A percentile compares a stretch with the other conserved stretches of the same genome.
Evolutionary conservation across 2,329 filamentous ascomycete species (phyloP).

Genomic region (Dothideomycetes sp.): DNA sequence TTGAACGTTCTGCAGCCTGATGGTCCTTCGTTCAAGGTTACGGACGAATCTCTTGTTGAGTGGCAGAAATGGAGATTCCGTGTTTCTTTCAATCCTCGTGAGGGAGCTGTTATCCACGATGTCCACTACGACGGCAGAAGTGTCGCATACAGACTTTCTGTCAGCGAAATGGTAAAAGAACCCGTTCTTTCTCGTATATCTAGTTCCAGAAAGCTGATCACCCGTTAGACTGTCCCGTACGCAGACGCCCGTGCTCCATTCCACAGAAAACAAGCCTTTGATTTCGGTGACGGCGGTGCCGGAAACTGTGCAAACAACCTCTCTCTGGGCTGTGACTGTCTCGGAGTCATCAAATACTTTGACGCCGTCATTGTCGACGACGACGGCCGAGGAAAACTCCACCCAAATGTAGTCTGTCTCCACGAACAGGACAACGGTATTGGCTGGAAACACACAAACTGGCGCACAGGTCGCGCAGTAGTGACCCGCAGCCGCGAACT

Average conservation of each 20-base stretch:
- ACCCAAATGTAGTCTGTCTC: conserved; percentile 55
- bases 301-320: conserved; percentile 60
- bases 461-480: conserved; percentile 52
- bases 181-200: no score
- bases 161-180: conserved; percentile 67
- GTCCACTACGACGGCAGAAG: conserved; percentile 57
- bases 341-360: conserved; percentile 49
- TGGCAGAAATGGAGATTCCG: conserved; percentile 51
- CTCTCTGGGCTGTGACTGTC: conserved; percentile 57
- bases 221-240: conserved; percentile 31
- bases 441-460: conserved; percentile 63
- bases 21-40: conserved; percentile 56
- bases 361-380: conserved; percentile 45
- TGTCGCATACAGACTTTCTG: conserved; percentile 56
- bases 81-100: conserved; percentile 59
- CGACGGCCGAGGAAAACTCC: conserved; percentile 44
- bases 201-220: no score
- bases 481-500: conserved; percentile 54
- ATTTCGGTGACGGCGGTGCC: conserved; percentile 59
- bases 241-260: conserved; percentile 48
- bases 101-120: conserved; percentile 63
- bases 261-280: conserved; percentile 61
- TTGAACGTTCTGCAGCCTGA: conserved; percentile 64
- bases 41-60: conserved; percentile 34
- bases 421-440: conserved; percentile 64